Evolutionary conservation across 257 asterid genomes (phyloP).

Genomic region (Nicotiana otophora): DNA sequence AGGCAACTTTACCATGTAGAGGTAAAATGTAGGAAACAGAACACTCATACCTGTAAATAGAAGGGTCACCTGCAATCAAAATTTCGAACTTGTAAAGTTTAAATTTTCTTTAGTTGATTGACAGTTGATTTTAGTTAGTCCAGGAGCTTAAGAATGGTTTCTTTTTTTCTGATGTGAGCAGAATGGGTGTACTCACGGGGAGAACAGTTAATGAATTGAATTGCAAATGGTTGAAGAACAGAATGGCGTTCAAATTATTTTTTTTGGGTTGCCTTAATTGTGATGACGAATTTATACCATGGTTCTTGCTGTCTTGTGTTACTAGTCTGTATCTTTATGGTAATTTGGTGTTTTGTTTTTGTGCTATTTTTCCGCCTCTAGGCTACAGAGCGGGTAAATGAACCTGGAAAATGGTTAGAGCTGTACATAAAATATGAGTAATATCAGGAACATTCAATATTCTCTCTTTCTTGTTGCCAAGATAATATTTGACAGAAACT

Average conservation of each 20-base stretch:
- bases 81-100: conserved; percentile 34
- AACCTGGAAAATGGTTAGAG: neutral
- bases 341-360: neutral
- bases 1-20: conserved; percentile 34
- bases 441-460: neutral
- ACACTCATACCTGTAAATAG: conserved; percentile 18
- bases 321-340: neutral
- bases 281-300: neutral
- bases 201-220: neutral
- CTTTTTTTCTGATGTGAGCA: neutral
- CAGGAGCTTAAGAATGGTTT: neutral
- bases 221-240: conserved; percentile 3
- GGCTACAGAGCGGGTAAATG: neutral
- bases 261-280: neutral
- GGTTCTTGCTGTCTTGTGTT: neutral
- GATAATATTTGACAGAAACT: neutral
- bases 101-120: conserved; percentile 12
- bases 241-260: neutral
- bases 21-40: conserved; percentile 22
- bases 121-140: conserved; percentile 13
- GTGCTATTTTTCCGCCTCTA: neutral
- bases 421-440: neutral
- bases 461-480: neutral
- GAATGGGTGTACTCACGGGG: conserved; percentile 3
- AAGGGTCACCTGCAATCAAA: conserved; percentile 12